Conservation (phyloP, 345 rosid genomes). For the Citrus sp. region DNA sequence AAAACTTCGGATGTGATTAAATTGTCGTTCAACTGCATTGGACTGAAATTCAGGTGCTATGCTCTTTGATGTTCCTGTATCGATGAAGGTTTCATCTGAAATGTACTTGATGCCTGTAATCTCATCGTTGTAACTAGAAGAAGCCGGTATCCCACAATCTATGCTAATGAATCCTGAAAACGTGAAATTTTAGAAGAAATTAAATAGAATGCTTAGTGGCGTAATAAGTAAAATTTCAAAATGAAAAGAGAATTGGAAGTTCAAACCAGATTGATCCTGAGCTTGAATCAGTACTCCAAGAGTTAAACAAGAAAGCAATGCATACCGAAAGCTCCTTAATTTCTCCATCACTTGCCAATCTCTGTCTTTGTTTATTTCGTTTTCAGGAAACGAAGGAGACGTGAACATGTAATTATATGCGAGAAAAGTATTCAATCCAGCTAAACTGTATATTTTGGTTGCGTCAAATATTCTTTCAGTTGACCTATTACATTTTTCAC, state of each 20-base stretch:
- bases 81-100: neutral
- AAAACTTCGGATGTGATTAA: slow-evolving; percentile 3
- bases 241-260: neutral
- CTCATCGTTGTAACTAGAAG: neutral
- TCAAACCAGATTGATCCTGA: slow-evolving; percentile 13
- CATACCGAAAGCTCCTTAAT: neutral
- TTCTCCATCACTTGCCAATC: neutral
- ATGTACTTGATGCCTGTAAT: neutral
- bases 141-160: neutral
- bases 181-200: neutral
- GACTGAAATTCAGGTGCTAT: neutral
- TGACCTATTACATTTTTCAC: too few species aligned
- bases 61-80: neutral
- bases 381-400: neutral
- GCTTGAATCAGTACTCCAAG: neutral
- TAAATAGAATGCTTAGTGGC: neutral
- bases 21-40: neutral
- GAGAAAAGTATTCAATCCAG: too few species aligned
- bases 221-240: too few species aligned
- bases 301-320: neutral
- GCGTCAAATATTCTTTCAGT: too few species aligned
- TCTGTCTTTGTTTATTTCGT: neutral
- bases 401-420: too few species aligned
- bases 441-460: too few species aligned
- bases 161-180: slow-evolving; percentile 5